Base-by-base conservation (phyloP, 768 basidiomycete genomes). In the Scleroderma citrinum region DNA sequence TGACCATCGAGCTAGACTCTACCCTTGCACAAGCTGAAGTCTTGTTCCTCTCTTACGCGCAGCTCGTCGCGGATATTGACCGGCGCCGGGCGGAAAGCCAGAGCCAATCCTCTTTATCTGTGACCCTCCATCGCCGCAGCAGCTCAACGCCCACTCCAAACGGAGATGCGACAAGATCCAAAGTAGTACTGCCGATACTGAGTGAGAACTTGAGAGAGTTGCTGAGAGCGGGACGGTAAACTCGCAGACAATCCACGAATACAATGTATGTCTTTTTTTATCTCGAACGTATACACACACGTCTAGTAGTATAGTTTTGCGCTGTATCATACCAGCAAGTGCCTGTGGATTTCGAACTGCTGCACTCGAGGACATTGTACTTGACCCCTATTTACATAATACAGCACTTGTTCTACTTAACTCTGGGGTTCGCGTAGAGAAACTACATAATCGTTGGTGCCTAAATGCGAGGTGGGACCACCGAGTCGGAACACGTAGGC, bases 21-120 rank as follows among this genome's bases (percentile, higher is more conserved):
- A 95, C 96, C 17, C 78, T 99, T 8, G 87, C 92, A 0, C 96
- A 98, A 69, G 96, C 95, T 10, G 96, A 99, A 68, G 93, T 98
- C 14, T 77, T 99, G 19, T 98, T 91, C 76, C 76, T 95, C 2
- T 92, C 92, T 1, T 97, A 96, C 71, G 73, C 83, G 12, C 85
- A 89, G 59, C 69, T 96, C 19, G 84, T 97, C 19, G 87, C 87
- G 10, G 92, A 95, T 63, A 81, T 95, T 57, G 92, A 96, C 64
- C 80, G 87, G 31, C 80, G 86, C 54, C 78, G 76, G 54, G 81
- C 79, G 13, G 40, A 42, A 26, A 23, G 24, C n/a, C 23, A 42
- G 4, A 51, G 56, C 13, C 53, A 50, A 16, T 46, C 32, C 36
- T 47, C 60, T 5, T 57, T 63, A 1, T 46, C 60, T 3, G 44